Evolutionary conservation across 768 basidiomycete genomes (phyloP).

Genomic region (Amanita rubescens): DNA sequence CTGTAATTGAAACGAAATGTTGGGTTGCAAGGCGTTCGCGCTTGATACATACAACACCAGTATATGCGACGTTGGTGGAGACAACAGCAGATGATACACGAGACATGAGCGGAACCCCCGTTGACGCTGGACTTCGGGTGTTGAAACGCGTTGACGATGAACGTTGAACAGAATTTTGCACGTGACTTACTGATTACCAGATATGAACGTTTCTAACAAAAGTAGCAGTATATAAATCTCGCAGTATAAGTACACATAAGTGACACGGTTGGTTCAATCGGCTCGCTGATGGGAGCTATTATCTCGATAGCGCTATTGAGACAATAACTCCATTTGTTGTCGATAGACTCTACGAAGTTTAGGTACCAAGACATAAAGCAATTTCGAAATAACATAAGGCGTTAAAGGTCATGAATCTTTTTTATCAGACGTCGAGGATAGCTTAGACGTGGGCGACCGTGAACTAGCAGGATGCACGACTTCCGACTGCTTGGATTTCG

Average conservation of each 20-base stretch:
- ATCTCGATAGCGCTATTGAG: too few relatives aligned
- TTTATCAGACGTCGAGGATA: conserved; percentile 48
- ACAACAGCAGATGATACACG: neutral
- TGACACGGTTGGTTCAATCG: too few relatives aligned
- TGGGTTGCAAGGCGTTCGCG: neutral
- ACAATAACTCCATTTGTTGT: neutral
- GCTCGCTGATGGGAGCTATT: neutral
- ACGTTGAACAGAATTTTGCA: neutral
- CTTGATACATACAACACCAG: neutral
- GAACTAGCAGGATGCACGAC: conserved; percentile 37
- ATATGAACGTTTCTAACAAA: too few relatives aligned
- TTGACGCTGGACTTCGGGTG: neutral
- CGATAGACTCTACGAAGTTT: conserved; percentile 4
- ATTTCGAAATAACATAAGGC: conserved; percentile 8
- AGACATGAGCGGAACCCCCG: neutral
- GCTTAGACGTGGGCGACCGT: conserved; percentile 45
- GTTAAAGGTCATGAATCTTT: conserved; percentile 19
- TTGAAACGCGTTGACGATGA: neutral
- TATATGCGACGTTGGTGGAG: neutral
- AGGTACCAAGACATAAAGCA: conserved; percentile 6
- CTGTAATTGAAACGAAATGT: neutral
- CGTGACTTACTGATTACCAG: too few relatives aligned
- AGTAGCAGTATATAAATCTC: too few relatives aligned
- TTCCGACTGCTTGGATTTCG: conserved; percentile 47
- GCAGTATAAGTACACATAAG: too few relatives aligned